Conservation (phyloP, 768 basidiomycete genomes). For the Mycena galericulata region DNA sequence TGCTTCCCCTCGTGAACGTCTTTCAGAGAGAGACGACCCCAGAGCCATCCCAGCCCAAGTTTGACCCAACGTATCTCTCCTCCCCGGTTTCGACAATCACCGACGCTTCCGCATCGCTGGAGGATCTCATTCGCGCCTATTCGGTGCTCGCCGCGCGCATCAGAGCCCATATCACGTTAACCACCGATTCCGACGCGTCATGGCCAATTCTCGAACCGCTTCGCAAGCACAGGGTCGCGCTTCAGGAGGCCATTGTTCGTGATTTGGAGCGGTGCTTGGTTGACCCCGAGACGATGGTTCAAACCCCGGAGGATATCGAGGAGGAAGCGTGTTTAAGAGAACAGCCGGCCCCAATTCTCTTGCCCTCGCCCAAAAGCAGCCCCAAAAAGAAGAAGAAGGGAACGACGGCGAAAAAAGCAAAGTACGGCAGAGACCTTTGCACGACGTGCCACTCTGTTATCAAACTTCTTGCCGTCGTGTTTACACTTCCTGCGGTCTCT, state of each 20-base stretch:
- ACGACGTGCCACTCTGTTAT: conserved; percentile 79
- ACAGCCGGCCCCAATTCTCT: conserved; percentile 43
- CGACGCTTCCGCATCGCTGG: conserved; percentile 57
- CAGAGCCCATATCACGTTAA: conserved; percentile 55
- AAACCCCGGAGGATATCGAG: conserved; percentile 34
- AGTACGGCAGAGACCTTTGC: conserved; percentile 83
- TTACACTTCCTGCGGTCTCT: conserved; percentile 70
- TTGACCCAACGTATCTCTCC: conserved; percentile 72
- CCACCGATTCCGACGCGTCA: conserved; percentile 67
- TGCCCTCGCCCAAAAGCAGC: conserved; percentile 79
- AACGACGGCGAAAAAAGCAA: conserved; percentile 82
- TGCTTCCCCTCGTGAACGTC: conserved; percentile 56
- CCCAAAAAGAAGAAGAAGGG: conserved; percentile 77
- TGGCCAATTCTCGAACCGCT: conserved; percentile 83
- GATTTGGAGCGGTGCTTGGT: conserved; percentile 76
- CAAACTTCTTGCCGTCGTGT: conserved; percentile 69
- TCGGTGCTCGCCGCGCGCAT: conserved; percentile 76
- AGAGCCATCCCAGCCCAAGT: conserved; percentile 78
- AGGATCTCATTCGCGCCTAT: conserved; percentile 80
- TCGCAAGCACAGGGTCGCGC: conserved; percentile 60
- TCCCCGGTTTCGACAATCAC: conserved; percentile 73
- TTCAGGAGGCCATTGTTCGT: conserved; percentile 72
- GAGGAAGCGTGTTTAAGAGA: conserved; percentile 44
- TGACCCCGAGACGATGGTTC: conserved; percentile 58
- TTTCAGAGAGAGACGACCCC: conserved; percentile 75